Percentiles rank a stretch among this genome's conserved stretches.
These are phyloP conservation scores for Vachellia pachyceras DNA, from an alignment of 306 rosid species.

Conservation along the genomic window DNA sequence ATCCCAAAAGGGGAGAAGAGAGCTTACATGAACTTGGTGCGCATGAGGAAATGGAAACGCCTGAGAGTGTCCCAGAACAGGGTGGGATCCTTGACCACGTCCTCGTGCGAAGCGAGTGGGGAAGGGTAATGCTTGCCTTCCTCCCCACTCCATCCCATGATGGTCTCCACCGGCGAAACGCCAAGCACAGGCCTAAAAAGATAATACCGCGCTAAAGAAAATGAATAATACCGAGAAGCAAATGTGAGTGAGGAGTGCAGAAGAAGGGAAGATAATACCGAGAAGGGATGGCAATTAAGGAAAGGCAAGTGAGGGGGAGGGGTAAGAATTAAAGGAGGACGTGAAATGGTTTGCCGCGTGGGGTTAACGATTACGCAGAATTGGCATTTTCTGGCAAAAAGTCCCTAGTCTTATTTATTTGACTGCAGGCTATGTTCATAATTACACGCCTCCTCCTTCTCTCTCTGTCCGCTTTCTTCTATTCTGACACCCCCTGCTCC, in stretches of 20 bases:
- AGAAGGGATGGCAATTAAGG: conserved; percentile 53
- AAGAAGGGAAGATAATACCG: conserved; percentile 44
- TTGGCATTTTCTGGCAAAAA: conserved; percentile 58
- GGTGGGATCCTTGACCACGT: conserved; percentile 49
- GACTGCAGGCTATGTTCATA: conserved; percentile 37
- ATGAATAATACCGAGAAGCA: background rate
- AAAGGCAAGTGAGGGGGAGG: conserved; percentile 41
- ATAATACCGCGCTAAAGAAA: background rate
- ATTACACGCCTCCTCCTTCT: conserved; percentile 37
- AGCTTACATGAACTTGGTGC: conserved; percentile 83
- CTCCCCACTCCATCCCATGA: conserved; percentile 21
- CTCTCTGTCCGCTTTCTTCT: conserved; percentile 27
- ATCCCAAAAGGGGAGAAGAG: conserved; percentile 5
- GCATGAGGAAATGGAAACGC: conserved; percentile 82
- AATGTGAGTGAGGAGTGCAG: background rate
- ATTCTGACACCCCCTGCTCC: conserved; percentile 50
- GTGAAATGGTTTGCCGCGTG: conserved; percentile 66
- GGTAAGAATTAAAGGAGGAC: conserved; percentile 52
- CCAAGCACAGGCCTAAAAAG: background rate
- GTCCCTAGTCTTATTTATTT: conserved; percentile 31
- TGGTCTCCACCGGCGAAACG: conserved; percentile 40
- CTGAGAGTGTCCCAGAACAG: conserved; percentile 89
- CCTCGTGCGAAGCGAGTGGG: conserved; percentile 73
- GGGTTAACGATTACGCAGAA: conserved; percentile 69
- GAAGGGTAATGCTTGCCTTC: conserved; percentile 68